Evolutionary conservation across 1,284 basidiomycete species (phyloP), one percentile per base, ranked within the genome.

Genomic region (Rhodotorula sp.): DNA sequence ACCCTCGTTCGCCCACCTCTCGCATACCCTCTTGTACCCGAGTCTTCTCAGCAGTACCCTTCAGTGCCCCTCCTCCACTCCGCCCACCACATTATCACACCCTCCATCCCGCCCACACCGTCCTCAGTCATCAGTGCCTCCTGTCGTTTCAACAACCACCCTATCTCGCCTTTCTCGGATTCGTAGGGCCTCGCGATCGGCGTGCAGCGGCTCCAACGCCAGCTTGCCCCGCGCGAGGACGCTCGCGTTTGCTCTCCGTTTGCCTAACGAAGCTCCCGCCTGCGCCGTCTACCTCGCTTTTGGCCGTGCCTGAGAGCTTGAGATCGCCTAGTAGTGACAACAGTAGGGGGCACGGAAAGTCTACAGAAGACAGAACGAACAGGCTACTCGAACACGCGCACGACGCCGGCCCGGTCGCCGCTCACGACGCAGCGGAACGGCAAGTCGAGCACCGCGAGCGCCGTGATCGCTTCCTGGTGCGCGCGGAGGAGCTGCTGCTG

Each of bases 371-470:
- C 27, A 17, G 54, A 62, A n/a, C 34, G 34, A 34, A 27, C 34
- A 27, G 8, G 5, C 58, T 54, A 79, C 27, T 78, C 74, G 44
- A 74, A 93, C 3, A 93, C 89, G 80, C 93, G 93, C 70, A 93
- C 85, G 42, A 88, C 87, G 4, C 91, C 91, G 25, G 88, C 84
- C 50, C 90, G 85, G 80, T 96, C 93, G 5, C 90, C 93, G 73
- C 91, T 93, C 16, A 96, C 86, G 56, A 95, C 86, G 7, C 92
- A 91, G 60, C 90, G 85, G 82, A 95, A 96, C 0, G 93, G 93
- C 0, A 90, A 87, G 74, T 96, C 92, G 65, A 96, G 88, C 73
- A 90, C 90, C 0, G 87, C 86, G 34, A 96, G 81, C 4, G 90
- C 88, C 2, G 90, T 92, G 41, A 97, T 87, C 4, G 91, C 87